Evolutionary conservation across 441 rosid species (phyloP), one percentile per base, ranked within the genome.

Genomic region (Gossypium schwendimanii): DNA sequence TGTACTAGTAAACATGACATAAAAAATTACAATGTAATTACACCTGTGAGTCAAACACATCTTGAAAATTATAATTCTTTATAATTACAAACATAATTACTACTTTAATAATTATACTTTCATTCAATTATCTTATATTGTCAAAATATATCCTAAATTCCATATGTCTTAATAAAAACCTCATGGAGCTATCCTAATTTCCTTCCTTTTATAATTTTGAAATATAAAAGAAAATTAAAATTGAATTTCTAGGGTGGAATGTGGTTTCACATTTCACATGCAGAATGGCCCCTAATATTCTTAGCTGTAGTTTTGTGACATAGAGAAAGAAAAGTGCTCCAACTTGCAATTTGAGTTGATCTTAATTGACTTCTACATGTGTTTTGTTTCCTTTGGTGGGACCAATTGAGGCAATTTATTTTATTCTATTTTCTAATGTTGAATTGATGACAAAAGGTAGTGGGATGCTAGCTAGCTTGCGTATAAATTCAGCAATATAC

Each of bases 281-380:
- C 14, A n/a, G 2, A 6, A 47, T 31, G 57, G 41, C 21, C 41
- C 67, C 20, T 7, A 15, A 6, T 61, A 5, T 2, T 31, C 4
- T 61, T 31, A n/a, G 12, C 26, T 10, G 50, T 39, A 31, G 47
- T 7, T 54, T 39, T 63, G 26, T 39, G 15, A 63, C 4, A 3
- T 31, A 31, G 33, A 31, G 4, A 31, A 28, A 3, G n/a, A 18
- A 10, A 18, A 63, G 10, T 21, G 12, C 4, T 41, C 31, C 39
- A 24, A 59, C 18, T 54, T 54, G 41, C 52, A 12, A 41, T n/a
- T 41, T 2, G 7, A 41, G 31, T 15, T 41, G 54, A 12, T 18
- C 9, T 64, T 64, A 20, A 64, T 64, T 64, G 69, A 64, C 69
- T 64, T 64, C 2, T 20, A 10, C 53, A 62, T 62, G 8, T 39